Base-by-base conservation (phyloP, 306 rosid species). In the Aeschynomene evenia region DNA sequence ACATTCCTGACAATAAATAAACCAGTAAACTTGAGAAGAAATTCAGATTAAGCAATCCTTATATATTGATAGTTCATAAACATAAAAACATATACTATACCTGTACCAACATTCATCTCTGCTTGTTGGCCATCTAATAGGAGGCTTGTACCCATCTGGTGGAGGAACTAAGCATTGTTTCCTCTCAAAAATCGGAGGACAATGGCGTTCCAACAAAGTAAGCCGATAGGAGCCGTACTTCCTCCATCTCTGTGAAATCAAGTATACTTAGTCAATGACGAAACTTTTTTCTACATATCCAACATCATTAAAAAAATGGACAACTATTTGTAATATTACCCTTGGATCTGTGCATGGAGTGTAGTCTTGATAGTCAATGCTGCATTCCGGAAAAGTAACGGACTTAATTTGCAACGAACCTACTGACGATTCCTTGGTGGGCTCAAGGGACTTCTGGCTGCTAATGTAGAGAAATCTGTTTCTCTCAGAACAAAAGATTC, bases 261-360 rank as follows among this genome's bases (percentile, higher is more conserved):
- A 87, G 60, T 73, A 78, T 52, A 46, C 51, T 73, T 70, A 29
- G 66, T 45, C 21, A 43, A 53, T 46, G 57, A 33, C 50, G 55
- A 28, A 80, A 33, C 63, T 51, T 34, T 36, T 28, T 39, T 51
- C 43, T 8, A 50, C 29, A 57, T 72, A 66, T 65, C 29, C 40
- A 7, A 59, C 9, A 20, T 16, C 49, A 78, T 48, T n/a, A n/a
- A 16, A 46, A 79, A 36, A 57, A 63, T 12, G 22, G 15, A 78
- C 45, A 54, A 65, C 16, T 24, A 36, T 18, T 6, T 36, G 18
- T 39, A 51, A 55, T 11, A 56, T 46, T 84, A 95, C 99, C 95
- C 73, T 95, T 34, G 99, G 99, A 83, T 95, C 95, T 2, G 97
- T 95, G 91, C 97, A 95, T 15, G 99, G 99, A 70, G 99, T 95